Percentiles rank a stretch among this genome's conserved stretches.
These are phyloP conservation scores for Tripterygium wilfordii DNA, from an alignment of 177 flowering plant species.

Conservation along the genomic window DNA sequence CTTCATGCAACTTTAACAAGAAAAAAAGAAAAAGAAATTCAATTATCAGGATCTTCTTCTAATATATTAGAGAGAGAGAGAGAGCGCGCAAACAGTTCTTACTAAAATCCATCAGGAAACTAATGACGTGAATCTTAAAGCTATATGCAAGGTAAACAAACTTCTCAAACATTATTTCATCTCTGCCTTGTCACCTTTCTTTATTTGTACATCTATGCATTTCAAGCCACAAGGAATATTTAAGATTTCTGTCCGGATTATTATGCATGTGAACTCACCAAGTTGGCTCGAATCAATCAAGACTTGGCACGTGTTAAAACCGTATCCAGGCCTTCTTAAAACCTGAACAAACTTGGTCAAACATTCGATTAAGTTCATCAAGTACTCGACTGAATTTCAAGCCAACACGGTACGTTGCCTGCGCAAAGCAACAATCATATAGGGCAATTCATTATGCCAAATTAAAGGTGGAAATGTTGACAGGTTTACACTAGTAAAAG, in stretches of 20 bases:
- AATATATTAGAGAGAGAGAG: too few species aligned
- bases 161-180: too few species aligned
- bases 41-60: background rate
- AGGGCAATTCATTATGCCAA: constrained; percentile 13
- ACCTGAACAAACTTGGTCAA: constrained; percentile 39
- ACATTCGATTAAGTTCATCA: constrained; percentile 32
- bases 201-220: background rate
- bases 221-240: background rate
- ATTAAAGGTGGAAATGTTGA: too few species aligned
- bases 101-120: too few species aligned
- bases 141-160: too few species aligned
- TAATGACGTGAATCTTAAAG: too few species aligned
- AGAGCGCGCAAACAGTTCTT: too few species aligned
- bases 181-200: too few species aligned
- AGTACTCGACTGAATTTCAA: constrained; percentile 43
- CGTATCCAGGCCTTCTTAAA: constrained; percentile 46
- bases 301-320: constrained; percentile 27
- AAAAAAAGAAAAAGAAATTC: constrained; percentile 6
- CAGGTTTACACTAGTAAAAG: too few species aligned
- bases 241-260: background rate
- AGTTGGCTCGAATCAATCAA: constrained; percentile 50
- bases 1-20: constrained; percentile 68
- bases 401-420: constrained; percentile 50
- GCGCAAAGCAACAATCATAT: constrained; percentile 28
- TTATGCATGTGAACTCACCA: constrained; percentile 27